Percentiles rank a stretch among this genome's conserved stretches.
phyloP scores from a whole-genome alignment of 2,329 filamentous ascomycete genomes.

The Seiridium unicorne region DNA sequence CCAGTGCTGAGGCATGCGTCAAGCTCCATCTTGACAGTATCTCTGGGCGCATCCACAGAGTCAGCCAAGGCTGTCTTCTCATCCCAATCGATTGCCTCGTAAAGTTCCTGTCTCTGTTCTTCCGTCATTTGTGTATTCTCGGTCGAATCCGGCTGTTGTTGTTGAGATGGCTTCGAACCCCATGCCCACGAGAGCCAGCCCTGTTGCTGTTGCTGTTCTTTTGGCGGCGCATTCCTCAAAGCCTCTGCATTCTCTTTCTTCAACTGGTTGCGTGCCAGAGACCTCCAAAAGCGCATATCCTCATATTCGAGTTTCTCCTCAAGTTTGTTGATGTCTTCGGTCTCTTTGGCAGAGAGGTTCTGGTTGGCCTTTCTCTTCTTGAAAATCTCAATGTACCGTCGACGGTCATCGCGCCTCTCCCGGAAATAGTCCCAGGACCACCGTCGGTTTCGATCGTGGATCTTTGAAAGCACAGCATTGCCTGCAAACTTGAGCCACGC shows the following conservation, averaged over 20 bases:
- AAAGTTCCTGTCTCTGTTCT: slow-evolving; percentile 92
- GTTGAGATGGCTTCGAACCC: slow-evolving; percentile 65
- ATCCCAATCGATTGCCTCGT: slow-evolving; percentile 97
- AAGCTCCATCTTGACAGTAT: slow-evolving; percentile 89
- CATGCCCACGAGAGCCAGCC: slow-evolving; percentile 92
- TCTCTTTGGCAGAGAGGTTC: slow-evolving; percentile 69
- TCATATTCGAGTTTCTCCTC: slow-evolving; percentile 92
- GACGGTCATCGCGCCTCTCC: slow-evolving; percentile 86
- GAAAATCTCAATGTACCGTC: slow-evolving; percentile 88
- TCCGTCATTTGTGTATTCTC: slow-evolving; percentile 90
- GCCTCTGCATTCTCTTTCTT: slow-evolving; percentile 92
- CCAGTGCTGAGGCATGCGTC: slow-evolving; percentile 93
- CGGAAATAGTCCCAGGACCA: slow-evolving; percentile 98
- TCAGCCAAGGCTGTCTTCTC: slow-evolving; percentile 90
- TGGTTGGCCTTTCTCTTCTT: slow-evolving; percentile 85
- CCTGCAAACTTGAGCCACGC: slow-evolving; percentile 94
- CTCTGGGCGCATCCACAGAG: slow-evolving; percentile 83
- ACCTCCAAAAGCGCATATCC: slow-evolving; percentile 96
- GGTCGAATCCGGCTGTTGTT: slow-evolving; percentile 54
- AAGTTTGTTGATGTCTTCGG: slow-evolving; percentile 68
- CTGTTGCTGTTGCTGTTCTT: slow-evolving; percentile 70
- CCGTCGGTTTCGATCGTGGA: slow-evolving; percentile 86
- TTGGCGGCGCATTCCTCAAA: slow-evolving; percentile 61
- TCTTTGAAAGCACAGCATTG: slow-evolving; percentile 85
- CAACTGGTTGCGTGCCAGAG: slow-evolving; percentile 87